Evolutionary conservation across 2,329 filamentous ascomycete genomes (phyloP).

Genomic region (Emergomyces orientalis): DNA sequence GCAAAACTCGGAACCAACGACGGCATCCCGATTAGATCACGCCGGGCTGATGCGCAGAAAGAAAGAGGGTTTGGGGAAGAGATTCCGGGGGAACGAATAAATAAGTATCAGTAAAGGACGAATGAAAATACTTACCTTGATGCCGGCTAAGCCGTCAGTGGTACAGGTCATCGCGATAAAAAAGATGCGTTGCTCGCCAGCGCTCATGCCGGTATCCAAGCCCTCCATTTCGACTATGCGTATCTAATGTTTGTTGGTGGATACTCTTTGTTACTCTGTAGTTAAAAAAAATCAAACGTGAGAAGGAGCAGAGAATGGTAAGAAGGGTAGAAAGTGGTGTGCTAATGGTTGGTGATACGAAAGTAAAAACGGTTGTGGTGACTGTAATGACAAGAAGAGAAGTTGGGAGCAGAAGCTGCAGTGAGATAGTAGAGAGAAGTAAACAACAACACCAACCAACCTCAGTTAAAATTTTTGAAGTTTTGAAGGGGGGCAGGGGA

Average conservation of each 20-base stretch:
- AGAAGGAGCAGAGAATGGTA: not conserved
- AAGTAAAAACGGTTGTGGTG: not conserved
- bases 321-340: not conserved
- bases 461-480: not conserved
- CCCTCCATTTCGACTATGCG: constrained; percentile 11
- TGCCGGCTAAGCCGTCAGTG: constrained; percentile 12
- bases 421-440: not conserved
- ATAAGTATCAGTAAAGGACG: not conserved
- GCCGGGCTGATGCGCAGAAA: not conserved
- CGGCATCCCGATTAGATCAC: too few relatives aligned
- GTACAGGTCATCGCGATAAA: constrained; percentile 14
- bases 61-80: not conserved
- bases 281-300: constrained; percentile 4
- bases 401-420: not conserved
- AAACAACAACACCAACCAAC: constrained; percentile 1
- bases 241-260: constrained; percentile 5
- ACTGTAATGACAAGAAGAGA: not conserved
- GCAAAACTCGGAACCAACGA: not conserved
- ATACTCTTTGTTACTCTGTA: not conserved
- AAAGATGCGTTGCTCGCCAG: constrained; percentile 20
- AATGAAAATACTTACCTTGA: constrained; percentile 14
- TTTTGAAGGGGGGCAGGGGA: not conserved
- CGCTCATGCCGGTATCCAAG: constrained; percentile 12
- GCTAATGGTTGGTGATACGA: not conserved
- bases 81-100: not conserved